Conservation (phyloP, 768 basidiomycete genomes). For the Tubosaeta sp. region DNA sequence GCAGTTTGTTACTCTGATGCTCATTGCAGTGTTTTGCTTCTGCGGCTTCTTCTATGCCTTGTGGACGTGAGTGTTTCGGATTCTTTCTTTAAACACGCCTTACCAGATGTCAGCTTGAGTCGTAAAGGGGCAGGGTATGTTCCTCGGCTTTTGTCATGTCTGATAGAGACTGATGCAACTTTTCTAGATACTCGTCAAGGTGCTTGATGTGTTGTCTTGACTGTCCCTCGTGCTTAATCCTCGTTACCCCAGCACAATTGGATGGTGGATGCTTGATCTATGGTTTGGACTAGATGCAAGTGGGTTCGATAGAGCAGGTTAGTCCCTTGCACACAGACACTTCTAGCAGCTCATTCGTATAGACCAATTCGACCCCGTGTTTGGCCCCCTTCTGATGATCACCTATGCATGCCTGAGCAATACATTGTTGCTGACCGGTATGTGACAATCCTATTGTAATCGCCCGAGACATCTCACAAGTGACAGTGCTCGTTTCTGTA, state of each 20-base stretch:
- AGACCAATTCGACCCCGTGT: conserved; percentile 78
- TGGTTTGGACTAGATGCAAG: conserved; percentile 95
- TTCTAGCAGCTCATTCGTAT: conserved; percentile 6
- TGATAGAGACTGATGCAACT: conserved; percentile 11
- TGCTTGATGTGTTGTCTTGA: conserved; percentile 14
- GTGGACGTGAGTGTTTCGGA: conserved; percentile 68
- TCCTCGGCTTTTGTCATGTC: neutral
- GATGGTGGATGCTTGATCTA: conserved; percentile 94
- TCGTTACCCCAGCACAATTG: conserved; percentile 49
- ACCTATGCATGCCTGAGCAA: conserved; percentile 91
- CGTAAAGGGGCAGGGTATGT: conserved; percentile 56
- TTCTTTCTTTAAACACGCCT: neutral
- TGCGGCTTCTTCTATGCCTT: conserved; percentile 90
- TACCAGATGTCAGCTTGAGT: conserved; percentile 45
- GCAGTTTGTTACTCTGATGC: conserved; percentile 82
- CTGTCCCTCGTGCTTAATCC: neutral
- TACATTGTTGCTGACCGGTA: conserved; percentile 85
- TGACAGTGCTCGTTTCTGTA: conserved; percentile 76
- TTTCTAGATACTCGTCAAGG: conserved; percentile 33
- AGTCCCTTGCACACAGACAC: conserved; percentile 27
- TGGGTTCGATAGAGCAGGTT: conserved; percentile 81
- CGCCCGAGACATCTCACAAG: conserved; percentile 2
- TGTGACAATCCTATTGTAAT: conserved; percentile 18
- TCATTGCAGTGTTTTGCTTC: conserved; percentile 87
- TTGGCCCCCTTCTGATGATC: conserved; percentile 90